phyloP scores from a whole-genome alignment of 2,329 filamentous ascomycete genomes.

The Fusarium clavum region DNA sequence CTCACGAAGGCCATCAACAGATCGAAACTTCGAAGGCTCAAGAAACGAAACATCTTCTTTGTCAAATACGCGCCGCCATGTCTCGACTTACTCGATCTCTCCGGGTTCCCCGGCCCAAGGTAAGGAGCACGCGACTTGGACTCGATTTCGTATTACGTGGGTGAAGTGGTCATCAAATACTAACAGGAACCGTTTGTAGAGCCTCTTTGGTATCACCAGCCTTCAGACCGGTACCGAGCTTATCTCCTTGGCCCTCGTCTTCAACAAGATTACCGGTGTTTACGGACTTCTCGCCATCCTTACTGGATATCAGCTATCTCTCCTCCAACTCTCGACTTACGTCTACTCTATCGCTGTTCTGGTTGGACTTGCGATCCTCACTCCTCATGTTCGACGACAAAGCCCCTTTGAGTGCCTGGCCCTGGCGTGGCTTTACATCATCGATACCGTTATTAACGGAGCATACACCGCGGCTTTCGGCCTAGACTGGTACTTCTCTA shows the following conservation, averaged over 20 bases:
- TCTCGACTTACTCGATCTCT: slow-evolving; percentile 54
- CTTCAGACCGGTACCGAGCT: slow-evolving; percentile 88
- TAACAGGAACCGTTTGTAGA: slow-evolving; percentile 61
- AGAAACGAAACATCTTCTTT: slow-evolving; percentile 10
- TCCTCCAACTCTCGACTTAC: slow-evolving; percentile 90
- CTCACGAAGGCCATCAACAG: neutral
- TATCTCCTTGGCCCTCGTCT: slow-evolving; percentile 82
- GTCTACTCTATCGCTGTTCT: slow-evolving; percentile 84
- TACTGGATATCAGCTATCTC: slow-evolving; percentile 85
- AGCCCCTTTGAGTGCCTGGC: slow-evolving; percentile 82
- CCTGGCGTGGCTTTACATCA: slow-evolving; percentile 85
- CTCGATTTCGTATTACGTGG: slow-evolving; percentile 6
- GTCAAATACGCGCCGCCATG: slow-evolving; percentile 43
- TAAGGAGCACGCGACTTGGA: slow-evolving; percentile 44
- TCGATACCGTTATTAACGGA: slow-evolving; percentile 85
- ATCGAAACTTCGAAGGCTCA: neutral
- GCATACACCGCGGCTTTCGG: slow-evolving; percentile 86
- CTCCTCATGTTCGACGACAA: slow-evolving; percentile 83
- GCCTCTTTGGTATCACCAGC: slow-evolving; percentile 86
- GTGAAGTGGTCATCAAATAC: slow-evolving; percentile 12
- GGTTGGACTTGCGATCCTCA: slow-evolving; percentile 73
- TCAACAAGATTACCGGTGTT: slow-evolving; percentile 93
- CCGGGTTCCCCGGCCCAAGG: slow-evolving; percentile 56
- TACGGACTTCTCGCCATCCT: slow-evolving; percentile 91
- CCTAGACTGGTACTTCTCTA: slow-evolving; percentile 84